These are phyloP conservation scores for Nowakowskiella sp. DNA, from an alignment of 192 early-diverging fungal species.

Conservation along the genomic window DNA sequence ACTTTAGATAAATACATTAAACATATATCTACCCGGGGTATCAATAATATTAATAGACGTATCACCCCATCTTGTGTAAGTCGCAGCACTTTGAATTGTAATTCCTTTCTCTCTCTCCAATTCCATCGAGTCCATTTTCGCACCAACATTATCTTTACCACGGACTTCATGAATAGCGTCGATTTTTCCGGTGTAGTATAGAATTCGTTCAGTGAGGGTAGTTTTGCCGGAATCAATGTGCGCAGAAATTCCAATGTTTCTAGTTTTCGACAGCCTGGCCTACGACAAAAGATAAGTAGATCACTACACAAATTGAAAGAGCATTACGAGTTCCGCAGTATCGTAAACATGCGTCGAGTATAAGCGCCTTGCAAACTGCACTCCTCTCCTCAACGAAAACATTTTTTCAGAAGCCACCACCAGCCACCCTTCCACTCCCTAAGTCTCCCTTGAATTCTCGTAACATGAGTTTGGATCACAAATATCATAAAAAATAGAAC, in stretches of 20 bases:
- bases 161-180: conserved; percentile 74
- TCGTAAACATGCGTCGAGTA: too few species aligned
- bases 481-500: too few species aligned
- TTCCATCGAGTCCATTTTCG: conserved; percentile 99
- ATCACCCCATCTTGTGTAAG: conserved; percentile 63
- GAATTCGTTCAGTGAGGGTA: conserved; percentile 94
- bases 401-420: too few species aligned
- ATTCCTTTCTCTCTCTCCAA: conserved; percentile 97
- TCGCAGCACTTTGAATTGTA: conserved; percentile 92
- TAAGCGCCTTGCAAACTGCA: too few species aligned
- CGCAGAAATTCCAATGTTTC: conserved; percentile 53
- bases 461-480: too few species aligned
- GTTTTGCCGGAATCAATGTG: conserved; percentile 97
- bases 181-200: conserved; percentile 95
- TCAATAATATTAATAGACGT: conserved; percentile 87
- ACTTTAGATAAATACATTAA: background rate
- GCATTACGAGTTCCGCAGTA: too few species aligned
- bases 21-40: conserved; percentile 64
- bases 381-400: too few species aligned
- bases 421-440: too few species aligned
- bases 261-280: background rate
- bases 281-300: background rate
- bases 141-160: conserved; percentile 77
- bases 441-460: too few species aligned
- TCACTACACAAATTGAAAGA: too few species aligned